Conservation (phyloP, 352 stramenopile genomes). For the Achlya hypogyna region DNA sequence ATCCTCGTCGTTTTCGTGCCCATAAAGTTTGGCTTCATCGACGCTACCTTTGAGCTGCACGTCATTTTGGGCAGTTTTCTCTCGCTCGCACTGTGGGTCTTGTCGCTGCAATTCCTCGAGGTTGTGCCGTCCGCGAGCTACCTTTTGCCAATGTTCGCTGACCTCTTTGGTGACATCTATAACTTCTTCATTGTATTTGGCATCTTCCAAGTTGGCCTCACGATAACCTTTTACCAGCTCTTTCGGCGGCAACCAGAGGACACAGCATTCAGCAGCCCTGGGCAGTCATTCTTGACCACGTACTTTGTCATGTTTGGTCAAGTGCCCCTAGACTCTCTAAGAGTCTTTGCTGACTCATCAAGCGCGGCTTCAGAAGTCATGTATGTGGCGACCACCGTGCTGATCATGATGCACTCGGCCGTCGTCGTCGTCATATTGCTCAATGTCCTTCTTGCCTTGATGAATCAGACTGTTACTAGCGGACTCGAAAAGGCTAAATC, state of each 20-base stretch:
- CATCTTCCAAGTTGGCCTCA: constrained; percentile 6
- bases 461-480: background rate
- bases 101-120: constrained; percentile 14
- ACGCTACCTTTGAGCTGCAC: background rate
- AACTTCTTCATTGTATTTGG: constrained; percentile 20
- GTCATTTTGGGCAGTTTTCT: constrained; percentile 10
- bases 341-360: background rate
- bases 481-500: background rate
- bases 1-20: constrained; percentile 2
- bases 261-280: background rate
- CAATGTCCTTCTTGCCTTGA: background rate
- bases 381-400: background rate
- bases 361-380: background rate
- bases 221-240: constrained; percentile 8
- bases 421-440: background rate
- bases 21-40: background rate
- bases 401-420: background rate
- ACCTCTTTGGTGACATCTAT: constrained; percentile 3
- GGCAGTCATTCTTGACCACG: background rate
- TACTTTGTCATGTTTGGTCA: background rate
- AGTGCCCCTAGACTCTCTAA: background rate
- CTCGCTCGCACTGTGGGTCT: constrained; percentile 10
- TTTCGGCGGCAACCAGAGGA: background rate
- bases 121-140: constrained; percentile 16
- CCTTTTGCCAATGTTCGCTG: constrained; percentile 12